Base-by-base conservation (phyloP, 495 filamentous ascomycete genomes). In the Hyaloscypha hepaticicola region DNA sequence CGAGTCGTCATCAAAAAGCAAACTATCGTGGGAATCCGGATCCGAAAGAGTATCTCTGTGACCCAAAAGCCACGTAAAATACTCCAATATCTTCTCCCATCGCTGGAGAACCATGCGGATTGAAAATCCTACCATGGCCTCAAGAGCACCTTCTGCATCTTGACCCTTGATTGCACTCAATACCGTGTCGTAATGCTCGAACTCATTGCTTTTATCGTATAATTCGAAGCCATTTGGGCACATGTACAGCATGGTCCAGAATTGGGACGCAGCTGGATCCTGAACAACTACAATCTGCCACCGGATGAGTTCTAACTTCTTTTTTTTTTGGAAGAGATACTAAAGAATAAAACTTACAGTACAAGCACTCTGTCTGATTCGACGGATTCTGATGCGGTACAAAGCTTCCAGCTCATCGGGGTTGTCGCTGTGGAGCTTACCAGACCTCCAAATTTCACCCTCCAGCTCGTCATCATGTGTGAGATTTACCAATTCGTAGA, bases 21-120 rank as follows among this genome's bases (percentile, higher is more conserved):
- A 68, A 41, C 66, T 75, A 31, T 73, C 73, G 59, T 75, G 72
- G 41, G 70, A 63, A n/a, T 65, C 31, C 4, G 72, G 72, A 19
- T 72, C 60, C 66, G 73, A 70, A 33, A 74, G 55, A 21, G 63
- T 65, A 50, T 73, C 64, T 26, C 68, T 69, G 4, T 67, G 60
- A 41, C 70, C 61, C 2, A 74, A 21, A 27, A 73, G 68, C 50
- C 68, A 67, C 49, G 73, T 72, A 55, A 74, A 73, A 58, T 73
- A 73, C 3, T 50, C 52, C 38, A 66, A 58, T 29, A 74, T 72
- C 16, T 69, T 62, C 21, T 69, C 69, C 72, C 72, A 74, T 27
- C 67, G 66, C 26, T 70, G 38, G 38, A 45, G 38, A 45, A 45
- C 16, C 38, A 45, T 45, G 5, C 38, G 38, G 38, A 45, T 45